Evolutionary conservation across 306 rosid species (phyloP).

Genomic region (Quercus wislizeni): DNA sequence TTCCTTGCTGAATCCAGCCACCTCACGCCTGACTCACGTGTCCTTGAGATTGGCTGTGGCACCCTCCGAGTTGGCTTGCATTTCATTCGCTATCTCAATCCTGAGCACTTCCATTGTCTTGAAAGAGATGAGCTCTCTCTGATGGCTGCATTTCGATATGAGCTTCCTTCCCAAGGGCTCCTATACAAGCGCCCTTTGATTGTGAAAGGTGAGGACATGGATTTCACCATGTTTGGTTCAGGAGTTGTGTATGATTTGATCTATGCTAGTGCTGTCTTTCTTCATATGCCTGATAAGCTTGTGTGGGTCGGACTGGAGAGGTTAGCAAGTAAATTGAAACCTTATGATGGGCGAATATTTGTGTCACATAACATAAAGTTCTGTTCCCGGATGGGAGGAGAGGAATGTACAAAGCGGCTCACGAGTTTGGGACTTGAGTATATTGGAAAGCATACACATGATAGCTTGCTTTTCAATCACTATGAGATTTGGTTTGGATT

Average conservation of each 20-base stretch:
- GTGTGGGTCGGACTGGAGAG: slow-evolving; percentile 83
- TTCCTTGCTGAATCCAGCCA: slow-evolving; percentile 66
- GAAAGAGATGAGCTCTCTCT: slow-evolving; percentile 90
- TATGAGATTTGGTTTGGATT: slow-evolving; percentile 91
- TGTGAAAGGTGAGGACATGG: slow-evolving; percentile 81
- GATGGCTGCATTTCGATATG: slow-evolving; percentile 85
- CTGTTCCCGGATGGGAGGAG: slow-evolving; percentile 80
- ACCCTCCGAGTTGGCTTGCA: slow-evolving; percentile 92
- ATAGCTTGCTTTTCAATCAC: slow-evolving; percentile 84
- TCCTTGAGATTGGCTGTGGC: slow-evolving; percentile 92
- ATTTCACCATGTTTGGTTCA: slow-evolving; percentile 59
- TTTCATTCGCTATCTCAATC: slow-evolving; percentile 70
- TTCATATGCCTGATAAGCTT: slow-evolving; percentile 89
- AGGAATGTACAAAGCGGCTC: slow-evolving; percentile 76
- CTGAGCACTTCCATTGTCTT: slow-evolving; percentile 73
- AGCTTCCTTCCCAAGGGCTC: slow-evolving; percentile 93
- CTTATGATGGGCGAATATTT: slow-evolving; percentile 68
- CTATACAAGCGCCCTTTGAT: slow-evolving; percentile 77
- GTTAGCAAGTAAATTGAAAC: slow-evolving; percentile 62
- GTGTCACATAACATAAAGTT: slow-evolving; percentile 89
- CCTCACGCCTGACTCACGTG: slow-evolving; percentile 52
- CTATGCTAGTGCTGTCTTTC: slow-evolving; percentile 94
- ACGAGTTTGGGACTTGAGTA: slow-evolving; percentile 69
- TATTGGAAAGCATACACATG: slow-evolving; percentile 78
- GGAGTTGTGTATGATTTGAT: slow-evolving; percentile 59